These are phyloP conservation scores for Dysphania ambrosioides DNA, from an alignment of 148 eudicot species.

Conservation along the genomic window DNA sequence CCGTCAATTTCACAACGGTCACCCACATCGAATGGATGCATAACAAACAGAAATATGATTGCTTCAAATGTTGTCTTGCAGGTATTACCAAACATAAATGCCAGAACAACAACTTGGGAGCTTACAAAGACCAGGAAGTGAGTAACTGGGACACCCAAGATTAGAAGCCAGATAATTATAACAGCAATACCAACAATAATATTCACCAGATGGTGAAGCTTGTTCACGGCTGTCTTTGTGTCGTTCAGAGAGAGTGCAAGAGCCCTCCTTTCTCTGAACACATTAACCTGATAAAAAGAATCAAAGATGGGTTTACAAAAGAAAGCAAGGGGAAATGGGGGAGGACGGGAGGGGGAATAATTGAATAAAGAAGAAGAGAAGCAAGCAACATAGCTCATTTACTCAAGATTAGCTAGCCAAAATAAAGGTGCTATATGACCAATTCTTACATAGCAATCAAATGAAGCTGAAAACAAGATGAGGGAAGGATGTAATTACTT, in stretches of 20 bases:
- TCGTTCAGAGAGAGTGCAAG: constrained; percentile 77
- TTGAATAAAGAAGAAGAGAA: neutral
- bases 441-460: neutral
- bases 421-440: neutral
- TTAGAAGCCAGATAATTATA: constrained; percentile 59
- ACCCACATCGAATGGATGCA: constrained; percentile 37
- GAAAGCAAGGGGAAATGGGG: neutral
- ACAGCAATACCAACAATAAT: constrained; percentile 43
- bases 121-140: constrained; percentile 60
- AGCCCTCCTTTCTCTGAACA: constrained; percentile 71
- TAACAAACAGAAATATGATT: constrained; percentile 69
- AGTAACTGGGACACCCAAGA: constrained; percentile 54
- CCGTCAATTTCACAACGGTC: constrained; percentile 46
- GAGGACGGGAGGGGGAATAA: too few species aligned
- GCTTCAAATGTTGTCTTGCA: constrained; percentile 88
- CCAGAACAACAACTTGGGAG: constrained; percentile 58
- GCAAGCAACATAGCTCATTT: neutral
- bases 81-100: constrained; percentile 62
- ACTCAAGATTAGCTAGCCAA: neutral
- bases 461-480: neutral
- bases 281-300: constrained; percentile 48
- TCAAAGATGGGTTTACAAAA: neutral
- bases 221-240: constrained; percentile 83
- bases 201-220: constrained; percentile 62
- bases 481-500: constrained; percentile 11